phyloP scores from a whole-genome alignment of 2,329 filamentous ascomycete species.

The Ceratocystis smalleyi region DNA sequence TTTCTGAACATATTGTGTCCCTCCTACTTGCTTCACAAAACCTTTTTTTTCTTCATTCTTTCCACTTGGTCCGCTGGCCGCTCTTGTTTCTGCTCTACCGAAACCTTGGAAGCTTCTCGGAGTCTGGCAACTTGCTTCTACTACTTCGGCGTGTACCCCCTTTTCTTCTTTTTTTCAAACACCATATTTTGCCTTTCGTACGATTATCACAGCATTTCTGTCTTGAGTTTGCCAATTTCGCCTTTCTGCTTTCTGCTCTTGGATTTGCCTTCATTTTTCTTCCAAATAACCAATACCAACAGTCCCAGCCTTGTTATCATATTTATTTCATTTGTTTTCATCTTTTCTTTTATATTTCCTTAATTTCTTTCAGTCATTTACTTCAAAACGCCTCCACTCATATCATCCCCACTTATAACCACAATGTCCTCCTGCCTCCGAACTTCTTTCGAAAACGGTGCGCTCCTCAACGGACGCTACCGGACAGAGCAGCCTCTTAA shows the following conservation, averaged over 20 bases:
- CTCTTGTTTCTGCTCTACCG: neutral
- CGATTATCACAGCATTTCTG: conserved; percentile 16
- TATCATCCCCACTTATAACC: conserved; percentile 17
- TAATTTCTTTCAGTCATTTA: conserved; percentile 18
- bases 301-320: conserved; percentile 17
- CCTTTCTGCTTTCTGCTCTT: conserved; percentile 1
- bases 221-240: neutral
- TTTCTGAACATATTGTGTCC: conserved; percentile 17
- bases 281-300: conserved; percentile 12
- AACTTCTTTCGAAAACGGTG: conserved; percentile 62
- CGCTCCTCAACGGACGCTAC: conserved; percentile 77
- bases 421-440: conserved; percentile 65
- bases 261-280: conserved; percentile 5
- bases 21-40: conserved; percentile 17
- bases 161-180: conserved; percentile 1
- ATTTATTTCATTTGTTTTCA: conserved; percentile 10
- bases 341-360: conserved; percentile 16
- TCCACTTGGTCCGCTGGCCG: conserved; percentile 18
- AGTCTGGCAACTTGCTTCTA: conserved; percentile 7
- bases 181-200: conserved; percentile 9
- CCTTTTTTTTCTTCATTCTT: conserved; percentile 19
- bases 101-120: neutral
- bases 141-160: conserved; percentile 2
- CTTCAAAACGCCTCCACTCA: conserved; percentile 6
- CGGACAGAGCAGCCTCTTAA: conserved; percentile 87